Conservation (phyloP, 2,329 filamentous ascomycete genomes). For the Aspergillus pseudoterreus region DNA sequence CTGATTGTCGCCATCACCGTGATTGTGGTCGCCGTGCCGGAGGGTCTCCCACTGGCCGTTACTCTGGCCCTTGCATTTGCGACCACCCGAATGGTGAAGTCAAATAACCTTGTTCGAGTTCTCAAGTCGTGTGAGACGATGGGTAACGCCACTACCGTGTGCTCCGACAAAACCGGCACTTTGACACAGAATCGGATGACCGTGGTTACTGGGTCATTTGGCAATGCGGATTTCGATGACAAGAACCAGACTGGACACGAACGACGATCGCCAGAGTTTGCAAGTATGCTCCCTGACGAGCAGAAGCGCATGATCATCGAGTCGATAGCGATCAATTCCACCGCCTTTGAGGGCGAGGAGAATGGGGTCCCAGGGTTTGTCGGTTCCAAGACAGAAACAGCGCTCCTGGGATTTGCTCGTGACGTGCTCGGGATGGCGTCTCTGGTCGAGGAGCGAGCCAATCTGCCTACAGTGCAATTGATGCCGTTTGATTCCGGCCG, state of each 20-base stretch:
- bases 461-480: constrained; percentile 59
- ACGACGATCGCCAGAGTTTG: constrained; percentile 2
- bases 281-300: constrained; percentile 34
- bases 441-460: constrained; percentile 57
- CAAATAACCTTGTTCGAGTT: constrained; percentile 70
- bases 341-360: constrained; percentile 68
- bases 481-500: constrained; percentile 70
- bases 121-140: constrained; percentile 74
- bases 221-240: constrained; percentile 26
- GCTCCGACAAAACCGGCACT: constrained; percentile 74
- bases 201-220: constrained; percentile 67
- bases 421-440: constrained; percentile 60
- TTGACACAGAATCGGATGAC: constrained; percentile 71
- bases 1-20: constrained; percentile 73
- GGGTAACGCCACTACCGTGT: constrained; percentile 73
- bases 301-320: constrained; percentile 43
- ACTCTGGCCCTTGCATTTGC: constrained; percentile 71
- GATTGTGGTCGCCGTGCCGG: constrained; percentile 71
- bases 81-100: constrained; percentile 69
- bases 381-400: constrained; percentile 71
- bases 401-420: constrained; percentile 62
- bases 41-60: constrained; percentile 70
- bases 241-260: constrained; percentile 12
- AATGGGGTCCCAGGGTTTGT: constrained; percentile 62
- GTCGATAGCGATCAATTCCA: constrained; percentile 50